A percentile compares a stretch with the other conserved stretches of the same genome.
phyloP scores from a whole-genome alignment of 2,329 filamentous ascomycete species.

The Pseudogymnoascus sp. region DNA sequence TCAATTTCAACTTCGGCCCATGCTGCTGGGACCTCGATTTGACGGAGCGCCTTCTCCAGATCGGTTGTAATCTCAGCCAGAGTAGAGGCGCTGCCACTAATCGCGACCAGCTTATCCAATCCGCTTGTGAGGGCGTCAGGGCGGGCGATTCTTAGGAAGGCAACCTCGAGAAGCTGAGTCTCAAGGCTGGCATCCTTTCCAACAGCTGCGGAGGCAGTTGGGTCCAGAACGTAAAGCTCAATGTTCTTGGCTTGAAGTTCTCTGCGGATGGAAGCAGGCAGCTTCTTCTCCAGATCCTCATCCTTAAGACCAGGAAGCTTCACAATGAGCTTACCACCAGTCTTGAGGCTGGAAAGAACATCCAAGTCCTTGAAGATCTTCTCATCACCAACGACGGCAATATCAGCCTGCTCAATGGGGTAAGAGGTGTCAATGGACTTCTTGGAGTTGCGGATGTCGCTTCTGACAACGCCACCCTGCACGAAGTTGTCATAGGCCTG shows the following conservation, averaged over 20 bases:
- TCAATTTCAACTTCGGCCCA: slow-evolving; percentile 68
- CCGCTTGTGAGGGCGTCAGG: slow-evolving; percentile 56
- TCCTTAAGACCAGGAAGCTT: slow-evolving; percentile 74
- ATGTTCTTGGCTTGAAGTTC: slow-evolving; percentile 62
- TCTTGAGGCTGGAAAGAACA: slow-evolving; percentile 61
- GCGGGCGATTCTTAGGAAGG: slow-evolving; percentile 72
- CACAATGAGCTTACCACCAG: slow-evolving; percentile 65
- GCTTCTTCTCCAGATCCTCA: slow-evolving; percentile 81
- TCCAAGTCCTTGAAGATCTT: slow-evolving; percentile 74
- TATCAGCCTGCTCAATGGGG: slow-evolving; percentile 68
- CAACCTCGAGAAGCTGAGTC: slow-evolving; percentile 65
- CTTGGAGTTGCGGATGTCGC: slow-evolving; percentile 75
- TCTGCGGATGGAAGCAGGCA: slow-evolving; percentile 64
- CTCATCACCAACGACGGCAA: slow-evolving; percentile 70
- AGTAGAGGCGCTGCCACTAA: slow-evolving; percentile 45
- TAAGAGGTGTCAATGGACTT: slow-evolving; percentile 82
- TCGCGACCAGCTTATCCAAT: slow-evolving; percentile 56
- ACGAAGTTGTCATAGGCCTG: slow-evolving; percentile 57
- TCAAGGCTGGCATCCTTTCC: slow-evolving; percentile 55
- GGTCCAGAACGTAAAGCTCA: slow-evolving; percentile 68
- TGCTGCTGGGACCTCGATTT: slow-evolving; percentile 67
- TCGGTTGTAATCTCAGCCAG: slow-evolving; percentile 55
- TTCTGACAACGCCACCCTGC: slow-evolving; percentile 72
- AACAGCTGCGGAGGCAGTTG: slow-evolving; percentile 58
- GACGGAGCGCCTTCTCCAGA: slow-evolving; percentile 61